Evolutionary conservation across 2,329 filamentous ascomycete genomes (phyloP).

Genomic region (Hirsutella thompsonii): DNA sequence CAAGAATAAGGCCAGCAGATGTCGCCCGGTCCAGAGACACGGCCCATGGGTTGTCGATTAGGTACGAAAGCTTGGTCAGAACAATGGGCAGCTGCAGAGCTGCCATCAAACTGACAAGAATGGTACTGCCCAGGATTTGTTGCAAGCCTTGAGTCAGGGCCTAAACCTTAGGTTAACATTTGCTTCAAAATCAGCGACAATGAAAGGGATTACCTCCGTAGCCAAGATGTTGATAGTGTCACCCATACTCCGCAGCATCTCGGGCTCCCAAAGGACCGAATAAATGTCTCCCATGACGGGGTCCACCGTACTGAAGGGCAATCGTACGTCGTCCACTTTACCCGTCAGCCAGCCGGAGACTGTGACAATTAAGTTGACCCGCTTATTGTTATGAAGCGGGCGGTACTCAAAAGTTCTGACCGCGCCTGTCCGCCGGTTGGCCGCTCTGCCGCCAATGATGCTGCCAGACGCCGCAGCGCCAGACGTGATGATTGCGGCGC

Average conservation of each 20-base stretch:
- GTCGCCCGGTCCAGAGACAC: conserved; percentile 90
- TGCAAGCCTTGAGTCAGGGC: conserved; percentile 93
- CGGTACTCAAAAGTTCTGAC: conserved; percentile 96
- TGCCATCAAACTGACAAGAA: conserved; percentile 81
- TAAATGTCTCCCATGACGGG: conserved; percentile 98
- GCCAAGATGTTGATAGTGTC: conserved; percentile 97
- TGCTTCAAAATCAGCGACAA: not conserved
- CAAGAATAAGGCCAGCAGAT: conserved; percentile 78
- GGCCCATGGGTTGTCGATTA: conserved; percentile 97
- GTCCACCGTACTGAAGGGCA: conserved; percentile 93
- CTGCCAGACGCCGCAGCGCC: conserved; percentile 76
- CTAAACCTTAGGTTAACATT: conserved; percentile 25
- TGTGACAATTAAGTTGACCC: conserved; percentile 89
- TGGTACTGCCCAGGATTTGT: conserved; percentile 83
- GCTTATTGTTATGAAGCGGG: conserved; percentile 94
- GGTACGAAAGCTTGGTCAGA: conserved; percentile 82
- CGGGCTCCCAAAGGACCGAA: conserved; percentile 92
- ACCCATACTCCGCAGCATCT: conserved; percentile 96
- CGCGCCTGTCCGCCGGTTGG: conserved; percentile 75
- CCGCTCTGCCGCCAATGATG: conserved; percentile 74
- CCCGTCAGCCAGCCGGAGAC: conserved; percentile 98
- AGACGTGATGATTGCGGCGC: conserved; percentile 88
- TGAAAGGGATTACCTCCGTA: conserved; percentile 62
- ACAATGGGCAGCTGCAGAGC: conserved; percentile 86
- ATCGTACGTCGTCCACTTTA: conserved; percentile 87